phyloP scores from a whole-genome alignment of 257 asterid genomes.

The Penstemon eatonii region DNA sequence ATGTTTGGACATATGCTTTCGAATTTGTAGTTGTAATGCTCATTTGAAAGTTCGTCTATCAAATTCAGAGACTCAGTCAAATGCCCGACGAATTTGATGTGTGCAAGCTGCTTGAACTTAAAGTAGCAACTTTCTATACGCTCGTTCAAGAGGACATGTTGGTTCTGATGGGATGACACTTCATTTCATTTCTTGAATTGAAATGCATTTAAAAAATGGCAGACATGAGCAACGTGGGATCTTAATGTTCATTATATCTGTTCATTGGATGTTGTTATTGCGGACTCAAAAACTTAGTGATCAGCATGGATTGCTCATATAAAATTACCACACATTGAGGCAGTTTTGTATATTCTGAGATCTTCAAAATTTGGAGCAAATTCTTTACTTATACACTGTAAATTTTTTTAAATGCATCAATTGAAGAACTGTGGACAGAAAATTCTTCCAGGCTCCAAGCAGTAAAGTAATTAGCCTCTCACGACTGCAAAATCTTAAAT shows the following conservation, averaged over 20 bases:
- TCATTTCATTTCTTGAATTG: not conserved
- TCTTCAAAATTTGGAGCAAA: not conserved
- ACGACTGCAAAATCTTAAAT: not conserved
- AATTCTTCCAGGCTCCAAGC: not conserved
- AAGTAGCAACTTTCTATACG: not conserved
- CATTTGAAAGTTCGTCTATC: not conserved
- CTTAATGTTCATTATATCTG: too few relatives aligned
- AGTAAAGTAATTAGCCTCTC: not conserved
- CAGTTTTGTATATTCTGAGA: slow-evolving; percentile 2
- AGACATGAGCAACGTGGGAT: not conserved
- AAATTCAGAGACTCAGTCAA: not conserved
- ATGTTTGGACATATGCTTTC: not conserved
- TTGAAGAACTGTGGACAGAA: not conserved
- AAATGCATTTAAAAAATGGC: not conserved
- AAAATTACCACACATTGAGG: slow-evolving; percentile 8
- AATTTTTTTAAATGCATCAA: not conserved
- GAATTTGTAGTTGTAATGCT: not conserved
- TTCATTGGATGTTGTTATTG: not conserved
- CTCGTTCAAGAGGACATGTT: not conserved
- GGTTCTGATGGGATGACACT: not conserved
- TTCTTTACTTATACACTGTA: not conserved
- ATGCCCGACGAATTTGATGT: slow-evolving; percentile 21
- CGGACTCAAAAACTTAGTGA: not conserved
- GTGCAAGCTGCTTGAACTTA: slow-evolving; percentile 7
- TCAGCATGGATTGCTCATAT: slow-evolving; percentile 2